A percentile compares a stretch with the other conserved stretches of the same genome.
phyloP scores from a whole-genome alignment of 768 basidiomycete species.

The Candolleomyces efflorescens region DNA sequence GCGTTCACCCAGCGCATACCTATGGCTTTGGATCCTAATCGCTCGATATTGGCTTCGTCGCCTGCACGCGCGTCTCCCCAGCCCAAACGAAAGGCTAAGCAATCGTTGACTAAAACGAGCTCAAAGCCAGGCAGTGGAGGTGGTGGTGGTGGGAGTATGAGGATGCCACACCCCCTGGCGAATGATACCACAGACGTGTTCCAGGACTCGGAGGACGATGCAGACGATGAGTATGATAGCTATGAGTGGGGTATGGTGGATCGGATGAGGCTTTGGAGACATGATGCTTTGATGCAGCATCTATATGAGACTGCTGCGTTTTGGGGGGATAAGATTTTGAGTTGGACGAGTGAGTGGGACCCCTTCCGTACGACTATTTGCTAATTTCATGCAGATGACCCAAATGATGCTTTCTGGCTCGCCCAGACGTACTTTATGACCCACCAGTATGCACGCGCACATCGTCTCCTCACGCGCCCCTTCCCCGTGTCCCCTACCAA shows the following conservation, averaged over 20 bases:
- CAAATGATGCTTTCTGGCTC: conserved; percentile 99
- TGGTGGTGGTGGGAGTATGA: conserved; percentile 20
- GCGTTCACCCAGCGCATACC: conserved; percentile 50
- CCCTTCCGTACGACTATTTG: not conserved
- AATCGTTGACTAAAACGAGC: conserved; percentile 24
- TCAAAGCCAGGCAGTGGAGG: not conserved
- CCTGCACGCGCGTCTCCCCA: conserved; percentile 68
- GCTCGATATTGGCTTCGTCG: conserved; percentile 71
- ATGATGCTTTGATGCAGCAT: conserved; percentile 98
- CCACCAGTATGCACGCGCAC: conserved; percentile 92
- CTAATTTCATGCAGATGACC: conserved; percentile 57
- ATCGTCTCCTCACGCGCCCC: conserved; percentile 84
- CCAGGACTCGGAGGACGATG: conserved; percentile 60
- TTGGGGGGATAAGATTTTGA: conserved; percentile 97
- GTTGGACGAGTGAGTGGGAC: conserved; percentile 79
- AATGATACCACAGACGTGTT: conserved; percentile 77
- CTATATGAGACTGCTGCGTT: conserved; percentile 95
- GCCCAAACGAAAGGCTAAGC: conserved; percentile 50
- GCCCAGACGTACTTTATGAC: conserved; percentile 97
- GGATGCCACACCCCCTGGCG: conserved; percentile 70
- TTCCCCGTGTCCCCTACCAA: conserved; percentile 57
- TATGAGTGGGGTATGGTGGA: conserved; percentile 87
- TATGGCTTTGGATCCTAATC: conserved; percentile 73
- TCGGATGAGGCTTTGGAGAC: conserved; percentile 94
- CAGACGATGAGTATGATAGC: conserved; percentile 47